Percentiles rank a stretch among this genome's conserved stretches.
These are phyloP conservation scores for Neonectria hederae DNA, from an alignment of 2,329 filamentous ascomycete genomes.

Conservation along the genomic window DNA sequence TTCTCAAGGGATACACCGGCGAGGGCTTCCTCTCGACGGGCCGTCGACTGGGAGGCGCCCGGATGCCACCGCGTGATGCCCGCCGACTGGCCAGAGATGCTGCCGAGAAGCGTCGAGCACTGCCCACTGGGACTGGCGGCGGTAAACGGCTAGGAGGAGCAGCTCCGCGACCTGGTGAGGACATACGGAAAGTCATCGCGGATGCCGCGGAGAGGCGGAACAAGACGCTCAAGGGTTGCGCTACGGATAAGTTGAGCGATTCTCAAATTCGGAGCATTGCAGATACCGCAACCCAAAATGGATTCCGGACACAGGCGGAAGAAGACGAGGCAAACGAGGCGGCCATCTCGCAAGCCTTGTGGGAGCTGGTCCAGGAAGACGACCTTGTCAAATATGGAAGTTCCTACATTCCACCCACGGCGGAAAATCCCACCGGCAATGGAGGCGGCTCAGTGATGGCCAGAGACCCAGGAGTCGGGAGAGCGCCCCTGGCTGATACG, in stretches of 20 bases:
- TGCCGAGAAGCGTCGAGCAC: constrained; percentile 73
- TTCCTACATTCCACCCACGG: constrained; percentile 60
- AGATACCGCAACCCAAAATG: constrained; percentile 72
- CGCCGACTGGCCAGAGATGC: constrained; percentile 77
- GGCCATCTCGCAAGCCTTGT: constrained; percentile 85
- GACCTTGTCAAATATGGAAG: constrained; percentile 65
- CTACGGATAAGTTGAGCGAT: constrained; percentile 73
- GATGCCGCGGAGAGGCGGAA: constrained; percentile 76
- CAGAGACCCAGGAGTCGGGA: constrained; percentile 21
- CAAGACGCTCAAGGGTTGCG: constrained; percentile 77
- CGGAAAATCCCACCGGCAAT: constrained; percentile 60
- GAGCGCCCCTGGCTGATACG: constrained; percentile 16
- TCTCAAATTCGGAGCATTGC: constrained; percentile 72
- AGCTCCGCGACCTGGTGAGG: constrained; percentile 61
- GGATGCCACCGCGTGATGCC: constrained; percentile 77
- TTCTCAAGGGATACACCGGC: constrained; percentile 86
- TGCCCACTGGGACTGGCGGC: constrained; percentile 69
- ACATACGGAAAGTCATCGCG: constrained; percentile 77
- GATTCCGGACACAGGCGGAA: constrained; percentile 84
- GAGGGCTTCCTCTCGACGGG: constrained; percentile 87
- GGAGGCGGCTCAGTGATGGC: constrained; percentile 47
- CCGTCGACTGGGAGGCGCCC: constrained; percentile 72
- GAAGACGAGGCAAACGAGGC: constrained; percentile 89
- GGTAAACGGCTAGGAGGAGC: constrained; percentile 79
- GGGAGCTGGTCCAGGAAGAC: constrained; percentile 88